Evolutionary conservation across 139 green algal species (phyloP).

Genomic region (Chlorella ohadii): DNA sequence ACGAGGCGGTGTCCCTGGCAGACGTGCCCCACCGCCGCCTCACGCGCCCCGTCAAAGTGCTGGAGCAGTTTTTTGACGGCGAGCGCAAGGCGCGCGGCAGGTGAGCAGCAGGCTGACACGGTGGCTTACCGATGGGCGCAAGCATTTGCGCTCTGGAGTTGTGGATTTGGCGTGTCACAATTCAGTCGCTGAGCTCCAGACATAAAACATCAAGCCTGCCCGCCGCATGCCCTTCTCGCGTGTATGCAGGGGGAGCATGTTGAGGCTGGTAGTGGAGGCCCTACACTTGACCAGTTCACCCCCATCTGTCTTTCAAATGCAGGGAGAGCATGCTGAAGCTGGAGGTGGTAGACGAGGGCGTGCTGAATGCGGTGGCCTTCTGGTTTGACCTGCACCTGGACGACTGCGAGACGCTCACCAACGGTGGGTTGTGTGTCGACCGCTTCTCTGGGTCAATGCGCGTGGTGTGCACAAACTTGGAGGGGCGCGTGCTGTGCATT

Average conservation of each 20-base stretch:
- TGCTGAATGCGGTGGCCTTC: conserved; percentile 79
- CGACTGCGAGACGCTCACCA: conserved; percentile 68
- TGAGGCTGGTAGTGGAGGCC: too few species aligned
- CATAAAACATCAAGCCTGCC: too few species aligned
- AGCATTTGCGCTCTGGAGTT: too few species aligned
- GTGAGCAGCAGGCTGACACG: not conserved
- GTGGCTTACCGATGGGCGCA: too few species aligned
- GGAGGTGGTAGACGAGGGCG: conserved; percentile 48
- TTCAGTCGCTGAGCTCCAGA: too few species aligned
- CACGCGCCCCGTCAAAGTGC: conserved; percentile 66
- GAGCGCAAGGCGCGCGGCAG: conserved; percentile 35
- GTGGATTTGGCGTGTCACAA: too few species aligned
- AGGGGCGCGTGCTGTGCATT: too few species aligned
- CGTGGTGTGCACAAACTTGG: too few species aligned
- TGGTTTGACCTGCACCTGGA: conserved; percentile 89
- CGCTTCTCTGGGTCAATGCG: too few species aligned
- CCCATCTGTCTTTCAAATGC: not conserved
- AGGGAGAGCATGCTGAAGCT: conserved; percentile 76
- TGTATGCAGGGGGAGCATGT: too few species aligned
- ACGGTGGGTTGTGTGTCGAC: conserved; percentile 45
- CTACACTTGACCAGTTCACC: too few species aligned
- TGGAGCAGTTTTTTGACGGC: conserved; percentile 70
- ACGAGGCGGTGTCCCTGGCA: conserved; percentile 60
- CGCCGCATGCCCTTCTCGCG: too few species aligned
- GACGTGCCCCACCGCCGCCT: conserved; percentile 68